Conservation (phyloP, 2,329 filamentous ascomycete species). For the Neofusicoccum umdonicola region DNA sequence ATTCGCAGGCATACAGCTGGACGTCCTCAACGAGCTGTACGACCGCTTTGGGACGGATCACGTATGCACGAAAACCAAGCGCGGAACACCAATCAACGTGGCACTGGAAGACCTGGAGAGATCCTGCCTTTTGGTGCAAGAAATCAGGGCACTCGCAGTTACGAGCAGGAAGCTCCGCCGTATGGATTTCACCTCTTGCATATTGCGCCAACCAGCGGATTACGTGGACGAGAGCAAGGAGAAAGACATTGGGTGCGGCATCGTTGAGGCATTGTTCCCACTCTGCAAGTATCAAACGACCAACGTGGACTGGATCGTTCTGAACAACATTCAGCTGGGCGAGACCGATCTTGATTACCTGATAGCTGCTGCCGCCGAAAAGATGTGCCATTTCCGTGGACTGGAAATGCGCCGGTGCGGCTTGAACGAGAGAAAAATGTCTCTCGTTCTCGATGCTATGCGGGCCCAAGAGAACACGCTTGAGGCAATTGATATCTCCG, state of each 20-base stretch:
- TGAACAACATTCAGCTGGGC: slow-evolving; percentile 68
- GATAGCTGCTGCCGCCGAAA: slow-evolving; percentile 66
- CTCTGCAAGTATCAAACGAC: slow-evolving; percentile 66
- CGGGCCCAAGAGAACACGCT: slow-evolving; percentile 64
- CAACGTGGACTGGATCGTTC: slow-evolving; percentile 67
- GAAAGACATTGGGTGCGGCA: slow-evolving; percentile 64
- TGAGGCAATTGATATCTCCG: slow-evolving; percentile 66
- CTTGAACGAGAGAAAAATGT: slow-evolving; percentile 56
- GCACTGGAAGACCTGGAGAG: slow-evolving; percentile 53
- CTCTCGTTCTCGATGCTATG: slow-evolving; percentile 63
- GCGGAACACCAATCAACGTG: slow-evolving; percentile 55
- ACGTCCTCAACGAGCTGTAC: slow-evolving; percentile 60
- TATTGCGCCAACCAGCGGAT: slow-evolving; percentile 53
- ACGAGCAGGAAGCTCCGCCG: slow-evolving; percentile 63
- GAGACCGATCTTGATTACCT: slow-evolving; percentile 68
- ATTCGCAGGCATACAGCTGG: slow-evolving; percentile 63
- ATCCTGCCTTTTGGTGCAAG: slow-evolving; percentile 63
- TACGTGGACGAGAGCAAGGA: slow-evolving; percentile 45
- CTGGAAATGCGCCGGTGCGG: slow-evolving; percentile 66
- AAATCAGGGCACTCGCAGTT: slow-evolving; percentile 64
- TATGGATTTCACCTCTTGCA: slow-evolving; percentile 64
- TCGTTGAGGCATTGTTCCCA: slow-evolving; percentile 67
- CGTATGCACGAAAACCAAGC: slow-evolving; percentile 58
- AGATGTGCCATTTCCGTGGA: slow-evolving; percentile 63
- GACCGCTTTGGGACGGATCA: slow-evolving; percentile 62